phyloP scores from a whole-genome alignment of 2,329 filamentous ascomycete species.

The Botrytis pseudocinerea region DNA sequence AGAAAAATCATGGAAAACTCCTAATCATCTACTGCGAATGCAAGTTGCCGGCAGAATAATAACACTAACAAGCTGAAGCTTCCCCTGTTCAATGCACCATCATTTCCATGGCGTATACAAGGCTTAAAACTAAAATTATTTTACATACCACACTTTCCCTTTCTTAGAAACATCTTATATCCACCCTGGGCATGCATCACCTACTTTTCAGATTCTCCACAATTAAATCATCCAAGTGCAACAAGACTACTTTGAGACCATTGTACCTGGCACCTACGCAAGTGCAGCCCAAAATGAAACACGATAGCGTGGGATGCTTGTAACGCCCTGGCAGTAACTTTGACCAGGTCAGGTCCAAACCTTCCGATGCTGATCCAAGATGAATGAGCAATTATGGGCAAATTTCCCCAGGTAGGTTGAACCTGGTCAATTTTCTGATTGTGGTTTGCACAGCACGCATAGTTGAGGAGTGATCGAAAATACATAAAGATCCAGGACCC shows the following conservation, averaged over 20 bases:
- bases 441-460: slow-evolving; percentile 9
- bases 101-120: slow-evolving; percentile 11
- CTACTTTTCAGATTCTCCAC: not conserved
- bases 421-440: slow-evolving; percentile 19
- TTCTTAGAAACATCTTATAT: slow-evolving; percentile 4
- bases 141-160: slow-evolving; percentile 10
- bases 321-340: slow-evolving; percentile 26
- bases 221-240: slow-evolving; percentile 22
- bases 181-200: slow-evolving; percentile 10
- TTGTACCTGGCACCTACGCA: slow-evolving; percentile 22
- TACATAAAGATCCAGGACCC: slow-evolving; percentile 26
- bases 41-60: slow-evolving; percentile 11
- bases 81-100: slow-evolving; percentile 6
- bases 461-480: slow-evolving; percentile 12
- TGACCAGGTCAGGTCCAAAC: slow-evolving; percentile 21
- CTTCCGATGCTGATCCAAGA: slow-evolving; percentile 24
- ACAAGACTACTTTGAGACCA: slow-evolving; percentile 19
- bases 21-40: not conserved
- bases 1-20: not conserved
- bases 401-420: slow-evolving; percentile 24
- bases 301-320: slow-evolving; percentile 40
- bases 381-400: slow-evolving; percentile 20
- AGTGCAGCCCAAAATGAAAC: slow-evolving; percentile 37
- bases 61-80: slow-evolving; percentile 13
- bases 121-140: slow-evolving; percentile 17